Base-by-base conservation (phyloP, 768 basidiomycete genomes). In the Rhizopogon salebrosus region DNA sequence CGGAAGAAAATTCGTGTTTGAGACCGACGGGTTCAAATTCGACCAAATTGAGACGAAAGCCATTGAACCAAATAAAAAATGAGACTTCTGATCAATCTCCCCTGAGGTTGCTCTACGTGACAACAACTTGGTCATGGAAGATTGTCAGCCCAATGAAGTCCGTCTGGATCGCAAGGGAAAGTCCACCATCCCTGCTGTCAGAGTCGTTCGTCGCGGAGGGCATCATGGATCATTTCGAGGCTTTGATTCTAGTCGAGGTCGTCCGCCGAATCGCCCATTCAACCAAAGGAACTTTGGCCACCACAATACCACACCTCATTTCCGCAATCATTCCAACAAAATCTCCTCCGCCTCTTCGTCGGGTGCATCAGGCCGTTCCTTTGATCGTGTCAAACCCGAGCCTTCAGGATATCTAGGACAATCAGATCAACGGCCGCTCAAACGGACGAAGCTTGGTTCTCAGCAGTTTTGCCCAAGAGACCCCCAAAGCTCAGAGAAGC, bases 61-160 rank as follows among this genome's bases (percentile, higher is more conserved):
- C 41, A 4, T 37, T 42, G 35, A 41, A 23, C 13, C 38, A n/a
- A 10, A n/a, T 31, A 14, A 10, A 36, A 16, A n/a, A n/a, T n/a
- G n/a, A n/a, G n/a, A n/a, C n/a, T n/a, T n/a, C n/a, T n/a, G n/a
- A n/a, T n/a, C n/a, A n/a, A n/a, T n/a, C n/a, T n/a, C n/a, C n/a
- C n/a, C n/a, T n/a, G n/a, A n/a, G n/a, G n/a, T n/a, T n/a, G n/a
- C n/a, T n/a, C n/a, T n/a, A 9, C 18, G 8, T 18, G 20, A 49
- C 31, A 13, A 5, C 4, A 3, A 34, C 10, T 34, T 26, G 24
- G n/a, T 23, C 20, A 61, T 64, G 63, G 74, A 76, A 54, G 74
- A 75, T 54, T 54, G 55, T 1, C 74, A 76, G 48, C 72, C 71
- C 18, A 74, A 75, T 54, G 72, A 74, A 54, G 53, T 64, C 5